Conservation (phyloP, 805 yeast genomes). For the Starmerella ratchasimensis region DNA sequence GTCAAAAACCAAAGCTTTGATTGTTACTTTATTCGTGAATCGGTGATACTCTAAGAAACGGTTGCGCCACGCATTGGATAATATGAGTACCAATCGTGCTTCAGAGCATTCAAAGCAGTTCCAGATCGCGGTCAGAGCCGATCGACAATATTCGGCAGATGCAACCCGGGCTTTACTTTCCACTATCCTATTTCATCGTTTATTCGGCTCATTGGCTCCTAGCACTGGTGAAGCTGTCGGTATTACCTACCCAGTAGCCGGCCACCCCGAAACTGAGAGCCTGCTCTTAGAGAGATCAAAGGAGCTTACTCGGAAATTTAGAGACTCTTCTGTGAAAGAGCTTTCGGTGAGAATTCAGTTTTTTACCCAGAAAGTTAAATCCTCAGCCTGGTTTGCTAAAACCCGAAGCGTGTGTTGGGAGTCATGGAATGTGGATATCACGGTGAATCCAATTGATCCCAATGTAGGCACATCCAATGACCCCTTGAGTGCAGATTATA, state of each 20-base stretch:
- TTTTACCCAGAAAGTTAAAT: conserved; percentile 28
- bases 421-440: conserved; percentile 46
- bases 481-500: no score
- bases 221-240: conserved; percentile 41
- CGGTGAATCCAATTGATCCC: conserved; percentile 28
- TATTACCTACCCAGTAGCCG: conserved; percentile 33
- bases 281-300: conserved; percentile 13
- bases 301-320: conserved; percentile 8
- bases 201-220: conserved; percentile 53
- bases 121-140: conserved; percentile 22
- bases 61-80: no score
- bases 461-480: neutral
- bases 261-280: conserved; percentile 15
- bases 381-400: conserved; percentile 44
- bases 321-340: conserved; percentile 14
- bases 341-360: conserved; percentile 19
- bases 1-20: no score
- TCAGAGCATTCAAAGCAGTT: conserved; percentile 1
- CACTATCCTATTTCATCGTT: conserved; percentile 53
- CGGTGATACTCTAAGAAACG: no score
- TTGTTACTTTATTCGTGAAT: no score
- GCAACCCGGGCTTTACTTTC: conserved; percentile 47
- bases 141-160: conserved; percentile 41
- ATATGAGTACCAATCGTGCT: no score
- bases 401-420: conserved; percentile 50